Conservation (phyloP, 805 yeast species). For the Kodamaea hsintzibuensis region DNA sequence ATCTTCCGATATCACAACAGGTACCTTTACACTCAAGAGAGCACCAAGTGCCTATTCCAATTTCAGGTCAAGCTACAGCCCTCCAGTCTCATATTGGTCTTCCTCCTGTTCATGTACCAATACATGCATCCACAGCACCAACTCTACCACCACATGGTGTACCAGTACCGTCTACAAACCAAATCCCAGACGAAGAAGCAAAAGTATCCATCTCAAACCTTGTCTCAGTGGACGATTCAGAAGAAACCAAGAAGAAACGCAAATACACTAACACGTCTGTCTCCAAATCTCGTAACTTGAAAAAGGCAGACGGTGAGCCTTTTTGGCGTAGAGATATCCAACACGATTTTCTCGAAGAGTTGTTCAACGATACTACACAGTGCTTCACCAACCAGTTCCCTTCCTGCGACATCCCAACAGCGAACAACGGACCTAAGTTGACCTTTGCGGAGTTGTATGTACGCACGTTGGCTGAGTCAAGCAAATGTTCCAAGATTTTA, state of each 20-base stretch:
- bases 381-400: slow-evolving; percentile 70
- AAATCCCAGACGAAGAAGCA: neutral
- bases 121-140: neutral
- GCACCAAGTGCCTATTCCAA: neutral
- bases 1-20: slow-evolving; percentile 2
- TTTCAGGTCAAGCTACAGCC: neutral
- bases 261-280: slow-evolving; percentile 17
- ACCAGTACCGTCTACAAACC: neutral
- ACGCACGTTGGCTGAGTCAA: slow-evolving; percentile 76
- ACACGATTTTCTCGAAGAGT: slow-evolving; percentile 65
- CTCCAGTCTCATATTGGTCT: neutral
- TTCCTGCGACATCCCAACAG: slow-evolving; percentile 38
- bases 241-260: slow-evolving; percentile 17
- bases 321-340: slow-evolving; percentile 88
- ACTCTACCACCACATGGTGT: neutral
- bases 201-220: neutral
- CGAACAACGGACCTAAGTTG: slow-evolving; percentile 44
- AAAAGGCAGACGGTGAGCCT: slow-evolving; percentile 90
- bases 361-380: slow-evolving; percentile 62
- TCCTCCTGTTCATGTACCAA: neutral
- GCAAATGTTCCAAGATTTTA: slow-evolving; percentile 79
- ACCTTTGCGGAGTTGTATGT: slow-evolving; percentile 86
- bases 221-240: slow-evolving; percentile 8
- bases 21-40: neutral
- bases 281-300: slow-evolving; percentile 57